Evolutionary conservation across 83 land plant species (phyloP).

Genomic region (Isoetes engelmannii): DNA sequence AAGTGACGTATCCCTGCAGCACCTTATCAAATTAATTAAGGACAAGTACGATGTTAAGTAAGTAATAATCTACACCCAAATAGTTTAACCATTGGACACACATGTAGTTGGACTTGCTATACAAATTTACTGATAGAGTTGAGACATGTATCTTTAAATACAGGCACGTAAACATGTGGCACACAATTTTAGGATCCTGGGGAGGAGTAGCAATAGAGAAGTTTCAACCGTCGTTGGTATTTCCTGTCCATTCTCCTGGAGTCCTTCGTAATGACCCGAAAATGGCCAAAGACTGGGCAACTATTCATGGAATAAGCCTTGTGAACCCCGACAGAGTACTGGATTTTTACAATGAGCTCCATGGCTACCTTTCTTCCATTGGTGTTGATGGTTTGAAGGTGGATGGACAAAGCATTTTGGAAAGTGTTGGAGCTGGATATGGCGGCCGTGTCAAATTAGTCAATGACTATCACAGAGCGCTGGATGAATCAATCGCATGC

Average conservation of each 20-base stretch:
- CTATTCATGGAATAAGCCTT: conserved; percentile 70
- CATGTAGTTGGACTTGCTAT: too few species aligned
- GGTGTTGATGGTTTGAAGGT: conserved; percentile 97
- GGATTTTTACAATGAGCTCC: conserved; percentile 71
- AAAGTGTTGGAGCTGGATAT: conserved; percentile 75
- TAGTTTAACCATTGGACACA: too few species aligned
- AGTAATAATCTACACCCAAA: conserved; percentile 6
- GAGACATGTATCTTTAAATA: not conserved
- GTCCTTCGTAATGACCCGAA: conserved; percentile 65
- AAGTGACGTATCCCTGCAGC: conserved; percentile 39
- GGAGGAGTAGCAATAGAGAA: conserved; percentile 79
- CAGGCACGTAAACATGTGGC: conserved; percentile 94
- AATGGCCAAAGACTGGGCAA: conserved; percentile 51
- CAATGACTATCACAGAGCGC: conserved; percentile 58
- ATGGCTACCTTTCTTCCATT: conserved; percentile 63
- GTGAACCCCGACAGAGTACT: conserved; percentile 58
- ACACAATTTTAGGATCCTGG: conserved; percentile 92
- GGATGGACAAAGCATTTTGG: conserved; percentile 84
- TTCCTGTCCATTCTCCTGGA: conserved; percentile 61
- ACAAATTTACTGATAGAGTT: too few species aligned
- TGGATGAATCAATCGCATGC: conserved; percentile 72
- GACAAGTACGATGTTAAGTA: conserved; percentile 51
- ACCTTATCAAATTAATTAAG: conserved; percentile 49
- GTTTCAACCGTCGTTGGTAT: conserved; percentile 51
- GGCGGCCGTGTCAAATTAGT: conserved; percentile 87